These are phyloP conservation scores for Anisogramma anomala DNA, from an alignment of 2,329 filamentous ascomycete species.

Conservation along the genomic window DNA sequence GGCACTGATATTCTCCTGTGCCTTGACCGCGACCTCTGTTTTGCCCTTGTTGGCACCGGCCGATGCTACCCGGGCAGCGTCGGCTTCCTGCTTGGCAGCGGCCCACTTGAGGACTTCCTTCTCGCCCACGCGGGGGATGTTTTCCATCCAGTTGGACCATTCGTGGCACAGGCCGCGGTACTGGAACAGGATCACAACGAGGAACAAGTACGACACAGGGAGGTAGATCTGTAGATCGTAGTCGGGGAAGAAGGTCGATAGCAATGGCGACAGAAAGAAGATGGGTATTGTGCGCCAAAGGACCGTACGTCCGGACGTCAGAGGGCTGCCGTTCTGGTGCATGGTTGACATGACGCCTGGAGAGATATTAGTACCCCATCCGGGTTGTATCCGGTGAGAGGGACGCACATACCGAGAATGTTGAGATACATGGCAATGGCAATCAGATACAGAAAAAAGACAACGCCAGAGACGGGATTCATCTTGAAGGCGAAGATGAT, in stretches of 20 bases:
- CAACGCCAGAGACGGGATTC: slow-evolving; percentile 33
- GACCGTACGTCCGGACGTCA: slow-evolving; percentile 44
- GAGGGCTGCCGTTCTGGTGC: slow-evolving; percentile 41
- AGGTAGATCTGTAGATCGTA: slow-evolving; percentile 47
- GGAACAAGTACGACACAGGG: slow-evolving; percentile 40
- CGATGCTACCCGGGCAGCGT: background rate
- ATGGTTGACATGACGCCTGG: slow-evolving; percentile 33
- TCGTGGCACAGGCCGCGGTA: slow-evolving; percentile 42
- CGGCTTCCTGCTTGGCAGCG: slow-evolving; percentile 20
- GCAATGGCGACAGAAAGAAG: slow-evolving; percentile 43
- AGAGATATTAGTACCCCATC: background rate
- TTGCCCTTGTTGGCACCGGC: background rate
- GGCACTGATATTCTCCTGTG: slow-evolving; percentile 14
- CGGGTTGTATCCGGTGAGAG: slow-evolving; percentile 20
- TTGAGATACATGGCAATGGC: slow-evolving; percentile 48
- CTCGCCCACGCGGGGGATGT: slow-evolving; percentile 37
- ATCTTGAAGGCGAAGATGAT: slow-evolving; percentile 35
- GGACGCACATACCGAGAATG: slow-evolving; percentile 35
- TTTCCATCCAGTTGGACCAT: slow-evolving; percentile 48
- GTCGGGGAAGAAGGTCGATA: slow-evolving; percentile 39
- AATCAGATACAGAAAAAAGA: slow-evolving; percentile 49
- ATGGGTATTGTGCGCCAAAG: slow-evolving; percentile 45
- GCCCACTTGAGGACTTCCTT: slow-evolving; percentile 40
- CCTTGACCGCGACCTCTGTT: slow-evolving; percentile 8
- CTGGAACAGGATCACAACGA: slow-evolving; percentile 37